Evolutionary conservation across 2,329 filamentous ascomycete species (phyloP), one percentile per base, ranked within the genome.

Genomic region (Fusarium sulawesiense): DNA sequence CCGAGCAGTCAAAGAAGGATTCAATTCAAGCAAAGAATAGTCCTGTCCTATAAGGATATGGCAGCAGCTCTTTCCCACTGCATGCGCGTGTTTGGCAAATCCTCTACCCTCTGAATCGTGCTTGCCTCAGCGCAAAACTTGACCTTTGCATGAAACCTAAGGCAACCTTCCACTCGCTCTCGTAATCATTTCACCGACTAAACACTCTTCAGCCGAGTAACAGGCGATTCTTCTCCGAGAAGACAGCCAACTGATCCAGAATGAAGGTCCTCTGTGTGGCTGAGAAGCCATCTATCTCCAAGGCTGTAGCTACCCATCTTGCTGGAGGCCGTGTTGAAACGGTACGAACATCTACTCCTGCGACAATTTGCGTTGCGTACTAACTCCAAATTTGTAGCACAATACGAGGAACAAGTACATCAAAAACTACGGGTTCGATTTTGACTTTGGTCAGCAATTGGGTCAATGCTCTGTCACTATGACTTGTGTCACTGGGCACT

Each of bases 401-500:
- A 86, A 88, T 67, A 92, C 93, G 5, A 84, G 89, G 21, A 90
- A 90, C 70, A 87, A 88, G 73, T 98, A 90, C 81, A 91, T 97
- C 79, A 98, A 98, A 79, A 99, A 99, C 76, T 98, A 98, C 82
- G 86, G 89, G 29, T 99, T 99, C 77, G 87, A 91, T 47, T 99
- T 96, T 81, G 90, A 93, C 78, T 99, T 99, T 78, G 91, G 91
- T 8, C 86, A 84, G 48, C 84, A 87, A 70, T 97, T 93, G 92
- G 94, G 94, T 21, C 85, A 85, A 66, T 97, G 93, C 78, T 85
- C 89, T 14, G 95, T 98, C 48, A 94, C 91, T 45, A 98, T 99
- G 92, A 99, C 96, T 59, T 94, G 92, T 67, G 96, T 99, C 25
- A 85, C 92, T 13, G 96, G 96, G 14, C 96, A 99, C 80, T 86